Evolutionary conservation across 208 protist genomes (phyloP), one percentile per base, ranked within the genome.

Genomic region (Tritrichomonas foetus): DNA sequence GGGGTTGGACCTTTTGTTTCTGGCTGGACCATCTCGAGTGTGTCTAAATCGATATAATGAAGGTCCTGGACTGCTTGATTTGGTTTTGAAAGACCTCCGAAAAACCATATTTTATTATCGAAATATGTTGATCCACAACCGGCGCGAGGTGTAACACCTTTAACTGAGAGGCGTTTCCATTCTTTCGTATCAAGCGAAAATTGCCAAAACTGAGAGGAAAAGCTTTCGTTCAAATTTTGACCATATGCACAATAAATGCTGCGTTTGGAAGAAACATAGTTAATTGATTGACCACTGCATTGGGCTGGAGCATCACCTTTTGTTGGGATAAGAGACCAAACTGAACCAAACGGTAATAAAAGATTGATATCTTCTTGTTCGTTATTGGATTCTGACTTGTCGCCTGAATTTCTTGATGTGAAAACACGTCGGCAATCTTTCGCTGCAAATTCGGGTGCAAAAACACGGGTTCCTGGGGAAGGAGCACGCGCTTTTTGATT

Each of bases 61-160:
- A 89, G 39, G 39, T 89, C 47, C 20, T 57, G 47, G 16, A 89
- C 3, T 14, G 47, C 20, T 33, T 39, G 27, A n/a, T 89, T 89
- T 16, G 25, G 25, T 33, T 20, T 57, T n/a, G 47, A 89, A n/a
- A 69, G 25, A 11, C 78, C 78, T 20, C 78, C 78, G 57, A 39
- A 89, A 89, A 89, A 89, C 78, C 78, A 89, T 11, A 89, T n/a
- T 89, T 89, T 89, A 50, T 53, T 89, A 57, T 89, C 44, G 14
- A 5, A 20, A 39, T 33, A 89, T 33, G 47, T 57, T 89, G 78
- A 89, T 30, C 78, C 78, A 49, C 78, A 89, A 39, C 27, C 9
- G 39, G 78, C 39, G 3, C 47, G 44, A 39, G 41, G 13, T 3
- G 44, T 89, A 50, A 36, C 47, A 41, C 78, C 78, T 61, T 53